Evolutionary conservation across 768 basidiomycete genomes (phyloP), one percentile per base, ranked within the genome.

Genomic region (Serpula lacrymans): DNA sequence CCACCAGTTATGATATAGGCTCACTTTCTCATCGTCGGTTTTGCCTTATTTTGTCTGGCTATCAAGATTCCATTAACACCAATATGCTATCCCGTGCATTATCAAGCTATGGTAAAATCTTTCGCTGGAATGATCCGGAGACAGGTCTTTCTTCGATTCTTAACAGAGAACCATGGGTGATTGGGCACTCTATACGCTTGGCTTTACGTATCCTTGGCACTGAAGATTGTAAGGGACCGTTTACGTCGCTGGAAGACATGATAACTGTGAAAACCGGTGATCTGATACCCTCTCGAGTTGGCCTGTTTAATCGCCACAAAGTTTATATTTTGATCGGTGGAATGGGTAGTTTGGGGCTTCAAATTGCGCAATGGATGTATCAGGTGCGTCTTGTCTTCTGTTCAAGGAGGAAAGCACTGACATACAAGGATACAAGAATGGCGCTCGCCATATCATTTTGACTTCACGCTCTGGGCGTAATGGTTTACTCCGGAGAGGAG

Each of bases 331-430:
- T 69, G 4, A 31, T 71, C 9, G 69, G 68, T 14, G 69, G 68
- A 8, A 60, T 69, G 24, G 65, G 69, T 4, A 56, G 57, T 9
- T 43, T 71, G 11, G 70, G 70, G 2, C 35, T 60, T 13, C 60
- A 65, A 16, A 44, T 68, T 17, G 69, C 70, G 7, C 34, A 64
- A n/a, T 70, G 63, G 59, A 63, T 72, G 64, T 70, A 71, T 45
- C 38, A 62, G 52, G 70, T 70, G 38, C 6, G 58, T 48, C 2
- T 6, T 31, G 13, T 32, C 26, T 3, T 30, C 26, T 2, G 26
- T 18, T 6, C 6, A 7, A n/a, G 14, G 6, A 33, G 14, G 8
- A 14, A n/a, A 6, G 20, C 14, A 18, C 31, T 33, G n/a, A 33
- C 6, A 8, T 33, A 6, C n/a, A 33, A 28, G n/a, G n/a, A 6